These are phyloP conservation scores for Fusarium transvaalense DNA, from an alignment of 2,329 filamentous ascomycete genomes.

Conservation along the genomic window DNA sequence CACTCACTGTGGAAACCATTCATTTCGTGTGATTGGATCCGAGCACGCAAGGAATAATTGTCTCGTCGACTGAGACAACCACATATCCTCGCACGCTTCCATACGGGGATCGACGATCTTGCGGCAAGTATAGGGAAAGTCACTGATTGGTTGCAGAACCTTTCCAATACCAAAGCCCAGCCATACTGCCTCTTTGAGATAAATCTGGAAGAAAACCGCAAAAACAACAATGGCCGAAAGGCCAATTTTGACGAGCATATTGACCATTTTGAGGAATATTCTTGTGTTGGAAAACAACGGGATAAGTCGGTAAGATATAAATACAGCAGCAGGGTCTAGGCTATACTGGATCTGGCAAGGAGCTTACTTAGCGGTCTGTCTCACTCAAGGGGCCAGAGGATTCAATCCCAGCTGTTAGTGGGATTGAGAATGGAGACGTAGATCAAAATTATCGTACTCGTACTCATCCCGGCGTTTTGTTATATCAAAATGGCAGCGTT, in stretches of 20 bases:
- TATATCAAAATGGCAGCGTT: not conserved
- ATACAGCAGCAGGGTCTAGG: not conserved
- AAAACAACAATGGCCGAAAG: constrained; percentile 20
- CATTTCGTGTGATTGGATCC: constrained; percentile 25
- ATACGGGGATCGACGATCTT: constrained; percentile 31
- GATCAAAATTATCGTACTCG: constrained; percentile 5
- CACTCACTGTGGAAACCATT: constrained; percentile 43
- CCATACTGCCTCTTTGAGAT: constrained; percentile 43
- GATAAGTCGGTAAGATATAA: not conserved
- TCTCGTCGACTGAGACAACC: constrained; percentile 40
- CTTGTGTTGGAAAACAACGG: not conserved
- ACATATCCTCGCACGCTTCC: constrained; percentile 48
- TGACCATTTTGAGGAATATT: constrained; percentile 15
- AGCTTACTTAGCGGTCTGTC: not conserved
- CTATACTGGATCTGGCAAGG: not conserved
- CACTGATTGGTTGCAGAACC: constrained; percentile 35
- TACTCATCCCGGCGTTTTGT: not conserved
- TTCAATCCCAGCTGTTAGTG: not conserved
- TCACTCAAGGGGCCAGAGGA: not conserved
- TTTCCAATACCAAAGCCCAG: constrained; percentile 40
- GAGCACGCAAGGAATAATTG: constrained; percentile 46
- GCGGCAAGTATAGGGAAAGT: constrained; percentile 47
- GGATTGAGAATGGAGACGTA: not conserved
- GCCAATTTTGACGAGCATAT: constrained; percentile 23
- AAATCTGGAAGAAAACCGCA: constrained; percentile 43